Percentiles rank a stretch among this genome's conserved stretches.
These are phyloP conservation scores for Russula lepida DNA, from an alignment of 768 basidiomycete species.

Conservation along the genomic window DNA sequence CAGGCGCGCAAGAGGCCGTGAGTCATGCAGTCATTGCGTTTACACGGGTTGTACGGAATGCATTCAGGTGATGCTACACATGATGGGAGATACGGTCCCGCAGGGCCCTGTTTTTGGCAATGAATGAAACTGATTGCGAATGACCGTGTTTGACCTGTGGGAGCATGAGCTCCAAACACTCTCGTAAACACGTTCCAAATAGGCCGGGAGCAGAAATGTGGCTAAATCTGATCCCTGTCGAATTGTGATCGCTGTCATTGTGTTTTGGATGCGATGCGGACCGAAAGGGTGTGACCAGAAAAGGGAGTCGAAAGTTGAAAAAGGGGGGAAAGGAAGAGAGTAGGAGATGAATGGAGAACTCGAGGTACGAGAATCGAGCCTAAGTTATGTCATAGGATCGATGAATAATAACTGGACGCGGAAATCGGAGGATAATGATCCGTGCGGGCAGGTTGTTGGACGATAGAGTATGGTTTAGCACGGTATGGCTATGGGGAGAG, in stretches of 20 bases:
- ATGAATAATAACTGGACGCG: conserved; percentile 11
- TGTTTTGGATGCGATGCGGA: conserved; percentile 8
- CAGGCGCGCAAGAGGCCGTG: conserved; percentile 20
- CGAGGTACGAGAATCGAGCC: conserved; percentile 19
- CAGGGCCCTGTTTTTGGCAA: conserved; percentile 16
- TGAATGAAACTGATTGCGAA: conserved; percentile 18
- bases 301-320: not conserved
- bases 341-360: conserved; percentile 16
- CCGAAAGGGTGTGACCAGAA: not conserved
- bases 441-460: conserved; percentile 14
- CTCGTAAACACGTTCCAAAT: conserved; percentile 16
- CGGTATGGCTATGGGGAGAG: conserved; percentile 10
- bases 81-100: conserved; percentile 16
- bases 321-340: not conserved
- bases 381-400: conserved; percentile 20
- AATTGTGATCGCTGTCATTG: conserved; percentile 14
- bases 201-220: conserved; percentile 9
- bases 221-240: conserved; percentile 13
- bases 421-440: conserved; percentile 18
- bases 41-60: conserved; percentile 18
- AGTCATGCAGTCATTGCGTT: conserved; percentile 15
- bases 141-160: conserved; percentile 13
- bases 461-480: conserved; percentile 12
- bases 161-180: conserved; percentile 13
- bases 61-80: conserved; percentile 18